These are phyloP conservation scores for Euptelea pleiosperma DNA, from an alignment of 164 flowering plant species.

Conservation along the genomic window DNA sequence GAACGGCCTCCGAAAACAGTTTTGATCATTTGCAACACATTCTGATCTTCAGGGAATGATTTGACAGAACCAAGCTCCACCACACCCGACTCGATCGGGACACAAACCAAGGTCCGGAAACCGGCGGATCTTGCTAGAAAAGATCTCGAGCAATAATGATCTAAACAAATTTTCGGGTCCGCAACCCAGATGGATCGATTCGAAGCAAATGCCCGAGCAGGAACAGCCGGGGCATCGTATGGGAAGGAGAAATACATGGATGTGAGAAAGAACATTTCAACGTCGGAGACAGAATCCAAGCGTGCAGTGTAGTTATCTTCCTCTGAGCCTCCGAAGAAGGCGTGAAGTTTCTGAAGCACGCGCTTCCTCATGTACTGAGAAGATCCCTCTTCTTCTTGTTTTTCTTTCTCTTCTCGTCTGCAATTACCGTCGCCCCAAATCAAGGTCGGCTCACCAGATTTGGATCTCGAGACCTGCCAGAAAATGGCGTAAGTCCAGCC, in stretches of 20 bases:
- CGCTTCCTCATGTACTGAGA: conserved; percentile 36
- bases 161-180: conserved; percentile 36
- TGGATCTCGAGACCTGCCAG: conserved; percentile 60
- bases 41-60: conserved; percentile 51
- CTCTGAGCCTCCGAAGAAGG: conserved; percentile 46
- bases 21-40: conserved; percentile 39
- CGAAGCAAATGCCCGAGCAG: conserved; percentile 37
- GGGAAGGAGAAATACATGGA: conserved; percentile 64
- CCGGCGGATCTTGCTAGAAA: conserved; percentile 54
- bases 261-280: conserved; percentile 65
- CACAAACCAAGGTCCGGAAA: conserved; percentile 53
- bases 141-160: conserved; percentile 49
- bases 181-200: conserved; percentile 58
- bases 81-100: conserved; percentile 73
- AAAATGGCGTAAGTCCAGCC: conserved; percentile 74
- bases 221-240: conserved; percentile 40
- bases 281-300: conserved; percentile 44
- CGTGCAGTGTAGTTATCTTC: conserved; percentile 33
- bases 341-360: conserved; percentile 61
- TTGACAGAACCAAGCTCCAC: conserved; percentile 68
- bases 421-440: conserved; percentile 76
- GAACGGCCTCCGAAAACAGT: conserved; percentile 38
- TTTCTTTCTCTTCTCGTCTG: conserved; percentile 20
- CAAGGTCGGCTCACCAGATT: conserved; percentile 51
- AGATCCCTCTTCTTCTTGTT: background rate